A percentile compares a stretch with the other conserved stretches of the same genome.
These are phyloP conservation scores for Carex pumila DNA, from an alignment of 176 grass and related monocot genomes.

Conservation along the genomic window DNA sequence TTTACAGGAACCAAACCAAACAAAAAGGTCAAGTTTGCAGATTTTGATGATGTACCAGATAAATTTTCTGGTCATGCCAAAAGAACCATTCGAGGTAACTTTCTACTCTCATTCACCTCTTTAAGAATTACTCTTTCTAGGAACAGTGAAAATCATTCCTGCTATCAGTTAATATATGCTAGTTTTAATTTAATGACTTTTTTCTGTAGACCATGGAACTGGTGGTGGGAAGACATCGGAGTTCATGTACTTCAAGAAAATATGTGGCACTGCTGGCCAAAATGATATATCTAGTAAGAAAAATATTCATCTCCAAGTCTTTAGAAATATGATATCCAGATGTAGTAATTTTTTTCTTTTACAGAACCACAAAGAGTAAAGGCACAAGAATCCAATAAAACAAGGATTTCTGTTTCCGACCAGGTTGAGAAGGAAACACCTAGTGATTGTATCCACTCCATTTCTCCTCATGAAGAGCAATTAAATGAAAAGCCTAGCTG, in stretches of 20 bases:
- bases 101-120: slow-evolving; percentile 5
- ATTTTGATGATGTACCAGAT: slow-evolving; percentile 36
- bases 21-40: slow-evolving; percentile 54
- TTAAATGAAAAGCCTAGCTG: slow-evolving; percentile 23
- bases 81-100: background rate
- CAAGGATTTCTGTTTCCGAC: slow-evolving; percentile 31
- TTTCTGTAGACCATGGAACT: slow-evolving; percentile 32
- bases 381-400: slow-evolving; percentile 2
- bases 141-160: background rate
- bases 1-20: slow-evolving; percentile 44
- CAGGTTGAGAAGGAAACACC: slow-evolving; percentile 14
- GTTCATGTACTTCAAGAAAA: slow-evolving; percentile 60
- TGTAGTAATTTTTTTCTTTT: slow-evolving; percentile 21
- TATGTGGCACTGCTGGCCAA: slow-evolving; percentile 39
- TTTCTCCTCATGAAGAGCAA: slow-evolving; percentile 30
- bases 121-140: background rate
- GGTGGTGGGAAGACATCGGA: slow-evolving; percentile 50
- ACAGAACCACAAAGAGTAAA: slow-evolving; percentile 31
- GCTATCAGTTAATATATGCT: slow-evolving; percentile 4
- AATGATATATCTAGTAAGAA: slow-evolving; percentile 24
- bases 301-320: slow-evolving; percentile 14
- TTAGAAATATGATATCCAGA: background rate
- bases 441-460: background rate
- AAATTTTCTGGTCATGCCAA: background rate
- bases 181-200: slow-evolving; percentile 11